Evolutionary conservation across 768 basidiomycete genomes (phyloP).

Genomic region (Crucibulum laeve): DNA sequence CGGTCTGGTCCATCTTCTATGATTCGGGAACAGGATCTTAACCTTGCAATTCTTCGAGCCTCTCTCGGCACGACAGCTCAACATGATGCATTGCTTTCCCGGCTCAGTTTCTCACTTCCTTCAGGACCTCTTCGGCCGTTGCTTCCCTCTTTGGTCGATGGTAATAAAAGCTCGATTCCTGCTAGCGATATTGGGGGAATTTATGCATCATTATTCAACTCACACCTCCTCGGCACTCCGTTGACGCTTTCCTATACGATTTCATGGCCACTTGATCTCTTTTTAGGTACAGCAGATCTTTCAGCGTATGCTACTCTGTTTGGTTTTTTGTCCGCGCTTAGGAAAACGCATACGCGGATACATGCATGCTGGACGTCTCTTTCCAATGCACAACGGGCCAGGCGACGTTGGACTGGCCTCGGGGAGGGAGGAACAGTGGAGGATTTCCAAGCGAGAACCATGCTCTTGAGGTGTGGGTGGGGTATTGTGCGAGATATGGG

Average conservation of each 20-base stretch:
- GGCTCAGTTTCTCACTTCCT: conserved; percentile 72
- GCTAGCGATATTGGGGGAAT: conserved; percentile 27
- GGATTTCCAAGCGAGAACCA: conserved; percentile 60
- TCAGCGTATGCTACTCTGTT: conserved; percentile 73
- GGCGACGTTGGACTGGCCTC: conserved; percentile 82
- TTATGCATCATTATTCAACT: conserved; percentile 52
- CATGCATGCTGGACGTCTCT: conserved; percentile 82
- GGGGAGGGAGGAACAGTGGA: conserved; percentile 81
- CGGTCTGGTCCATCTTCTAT: conserved; percentile 63
- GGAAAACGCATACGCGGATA: conserved; percentile 78
- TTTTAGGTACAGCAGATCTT: conserved; percentile 74
- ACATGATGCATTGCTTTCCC: conserved; percentile 72
- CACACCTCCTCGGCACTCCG: conserved; percentile 76
- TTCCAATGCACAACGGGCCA: conserved; percentile 80
- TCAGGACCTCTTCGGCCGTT: conserved; percentile 79
- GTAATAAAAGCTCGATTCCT: conserved; percentile 28
- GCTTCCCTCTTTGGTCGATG: conserved; percentile 61
- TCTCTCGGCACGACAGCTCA: conserved; percentile 88
- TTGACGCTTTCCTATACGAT: conserved; percentile 67
- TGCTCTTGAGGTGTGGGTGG: conserved; percentile 78
- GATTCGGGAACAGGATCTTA: conserved; percentile 89
- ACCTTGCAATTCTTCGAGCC: conserved; percentile 81
- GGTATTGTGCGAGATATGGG: conserved; percentile 84
- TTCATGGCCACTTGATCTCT: conserved; percentile 87
- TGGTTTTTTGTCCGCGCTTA: conserved; percentile 76